Percentiles rank a stretch among this genome's conserved stretches.
Evolutionary conservation across 768 basidiomycete genomes (phyloP).

Genomic region (Suillus spraguei): DNA sequence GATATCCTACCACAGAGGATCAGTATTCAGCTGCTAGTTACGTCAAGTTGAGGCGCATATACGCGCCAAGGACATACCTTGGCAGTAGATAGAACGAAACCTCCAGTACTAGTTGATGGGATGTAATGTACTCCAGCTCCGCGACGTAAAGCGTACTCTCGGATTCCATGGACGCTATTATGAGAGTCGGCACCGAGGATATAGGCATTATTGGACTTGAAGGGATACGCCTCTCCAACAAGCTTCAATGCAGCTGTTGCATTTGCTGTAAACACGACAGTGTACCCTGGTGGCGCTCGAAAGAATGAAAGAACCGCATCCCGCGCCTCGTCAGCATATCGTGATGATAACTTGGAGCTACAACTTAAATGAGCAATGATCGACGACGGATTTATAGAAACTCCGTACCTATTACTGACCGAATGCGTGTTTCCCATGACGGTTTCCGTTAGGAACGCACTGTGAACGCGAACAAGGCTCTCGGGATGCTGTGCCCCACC

Average conservation of each 20-base stretch:
- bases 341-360: conserved; percentile 73
- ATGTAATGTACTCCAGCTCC: conserved; percentile 68
- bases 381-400: background rate
- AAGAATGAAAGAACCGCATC: conserved; percentile 77
- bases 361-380: background rate
- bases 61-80: conserved; percentile 48
- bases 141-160: conserved; percentile 62
- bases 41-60: conserved; percentile 20
- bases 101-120: conserved; percentile 62
- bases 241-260: conserved; percentile 80
- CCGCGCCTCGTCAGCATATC: conserved; percentile 69
- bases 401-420: conserved; percentile 69
- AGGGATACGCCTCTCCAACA: conserved; percentile 81
- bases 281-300: conserved; percentile 72
- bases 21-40: conserved; percentile 2
- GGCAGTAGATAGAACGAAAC: conserved; percentile 57
- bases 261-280: conserved; percentile 82
- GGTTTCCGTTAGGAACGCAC: conserved; percentile 63
- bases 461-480: conserved; percentile 70
- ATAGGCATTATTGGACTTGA: conserved; percentile 55
- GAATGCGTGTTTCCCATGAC: conserved; percentile 87
- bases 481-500: conserved; percentile 82
- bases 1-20: conserved; percentile 44
- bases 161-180: conserved; percentile 83
- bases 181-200: conserved; percentile 80